A percentile compares a stretch with the other conserved stretches of the same genome.
Evolutionary conservation across 2,329 filamentous ascomycete species (phyloP).

Genomic region (Cordyceps militaris): DNA sequence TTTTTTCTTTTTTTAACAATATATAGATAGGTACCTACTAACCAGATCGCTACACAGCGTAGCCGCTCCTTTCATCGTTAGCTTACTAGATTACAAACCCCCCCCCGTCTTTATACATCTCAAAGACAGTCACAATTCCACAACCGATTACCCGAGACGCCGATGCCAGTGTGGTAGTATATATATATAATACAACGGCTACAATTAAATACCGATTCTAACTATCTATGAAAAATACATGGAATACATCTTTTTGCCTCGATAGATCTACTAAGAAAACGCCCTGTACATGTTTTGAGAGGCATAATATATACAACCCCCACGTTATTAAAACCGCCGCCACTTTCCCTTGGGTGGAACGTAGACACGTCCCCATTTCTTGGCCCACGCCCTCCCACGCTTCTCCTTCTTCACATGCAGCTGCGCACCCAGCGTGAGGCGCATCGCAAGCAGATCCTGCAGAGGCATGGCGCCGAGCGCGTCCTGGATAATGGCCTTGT

Average conservation of each 20-base stretch:
- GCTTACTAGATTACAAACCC: too few species aligned
- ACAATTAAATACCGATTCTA: background rate
- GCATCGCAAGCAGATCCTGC: conserved; percentile 23
- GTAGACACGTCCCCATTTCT: conserved; percentile 1
- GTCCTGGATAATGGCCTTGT: conserved; percentile 23
- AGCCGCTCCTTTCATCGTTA: background rate
- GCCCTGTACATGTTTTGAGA: background rate
- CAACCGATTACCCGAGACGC: too few species aligned
- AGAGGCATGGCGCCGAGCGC: conserved; percentile 21
- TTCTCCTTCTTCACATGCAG: conserved; percentile 10
- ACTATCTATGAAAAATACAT: background rate
- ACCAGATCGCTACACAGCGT: background rate
- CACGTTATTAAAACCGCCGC: background rate
- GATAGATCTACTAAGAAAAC: background rate
- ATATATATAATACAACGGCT: background rate
- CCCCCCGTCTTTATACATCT: too few species aligned
- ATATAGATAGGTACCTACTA: too few species aligned
- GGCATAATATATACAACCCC: background rate
- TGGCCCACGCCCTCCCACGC: background rate
- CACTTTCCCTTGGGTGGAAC: background rate
- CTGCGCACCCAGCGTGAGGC: conserved; percentile 17
- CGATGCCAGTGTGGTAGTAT: too few species aligned
- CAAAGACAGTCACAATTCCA: too few species aligned
- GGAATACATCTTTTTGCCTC: background rate
- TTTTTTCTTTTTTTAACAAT: background rate